phyloP scores from a whole-genome alignment of 805 yeast genomes.

The Metschnikowia koreensis region DNA sequence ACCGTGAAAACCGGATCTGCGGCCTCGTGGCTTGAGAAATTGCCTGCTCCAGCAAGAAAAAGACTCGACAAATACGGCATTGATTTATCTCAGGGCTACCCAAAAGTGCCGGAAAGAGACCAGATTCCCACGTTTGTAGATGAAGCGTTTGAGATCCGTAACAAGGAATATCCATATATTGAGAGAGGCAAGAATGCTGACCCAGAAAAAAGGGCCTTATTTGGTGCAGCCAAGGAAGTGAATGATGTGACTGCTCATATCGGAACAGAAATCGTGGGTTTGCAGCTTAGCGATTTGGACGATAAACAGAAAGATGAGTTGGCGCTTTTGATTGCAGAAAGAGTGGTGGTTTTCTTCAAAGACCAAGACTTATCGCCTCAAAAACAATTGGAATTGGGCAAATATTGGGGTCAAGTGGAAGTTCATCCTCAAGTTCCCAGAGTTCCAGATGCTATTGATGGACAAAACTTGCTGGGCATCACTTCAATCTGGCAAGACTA shows the following conservation, averaged over 20 bases:
- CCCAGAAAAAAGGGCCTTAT: conserved; percentile 30
- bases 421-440: conserved; percentile 20
- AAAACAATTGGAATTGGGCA: conserved; percentile 31
- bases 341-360: conserved; percentile 31
- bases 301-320: conserved; percentile 31
- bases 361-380: conserved; percentile 32
- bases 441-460: conserved; percentile 18
- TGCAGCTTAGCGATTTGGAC: conserved; percentile 28
- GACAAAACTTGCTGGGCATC: conserved; percentile 23
- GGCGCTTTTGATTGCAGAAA: conserved; percentile 31
- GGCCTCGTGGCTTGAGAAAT: conserved; percentile 18
- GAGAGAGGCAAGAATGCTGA: conserved; percentile 30
- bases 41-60: conserved; percentile 25
- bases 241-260: conserved; percentile 29
- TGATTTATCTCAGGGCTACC: conserved; percentile 29
- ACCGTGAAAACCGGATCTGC: conserved; percentile 13
- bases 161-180: conserved; percentile 24
- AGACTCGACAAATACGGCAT: conserved; percentile 25
- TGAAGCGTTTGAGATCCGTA: conserved; percentile 25
- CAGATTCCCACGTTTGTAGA: conserved; percentile 27
- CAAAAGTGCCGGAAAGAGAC: conserved; percentile 23
- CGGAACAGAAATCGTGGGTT: conserved; percentile 32
- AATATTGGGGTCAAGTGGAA: conserved; percentile 31
- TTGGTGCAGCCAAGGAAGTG: conserved; percentile 32
- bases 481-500: conserved; percentile 33